Evolutionary conservation across 345 rosid genomes (phyloP).

Genomic region (Pistacia atlantica): DNA sequence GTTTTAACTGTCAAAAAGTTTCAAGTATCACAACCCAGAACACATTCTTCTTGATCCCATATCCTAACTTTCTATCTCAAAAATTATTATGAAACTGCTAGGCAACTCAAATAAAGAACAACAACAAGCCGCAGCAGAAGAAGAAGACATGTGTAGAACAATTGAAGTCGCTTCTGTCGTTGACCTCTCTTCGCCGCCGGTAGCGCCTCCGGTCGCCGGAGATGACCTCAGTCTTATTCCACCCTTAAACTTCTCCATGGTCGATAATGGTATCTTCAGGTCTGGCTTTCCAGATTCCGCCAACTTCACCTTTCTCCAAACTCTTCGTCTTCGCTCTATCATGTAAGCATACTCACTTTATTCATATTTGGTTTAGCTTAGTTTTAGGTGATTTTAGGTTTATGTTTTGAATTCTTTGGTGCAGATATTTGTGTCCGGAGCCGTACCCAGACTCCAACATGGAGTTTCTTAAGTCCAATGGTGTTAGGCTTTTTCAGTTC

Average conservation of each 20-base stretch:
- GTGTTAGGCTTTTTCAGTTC: slow-evolving; percentile 81
- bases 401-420: slow-evolving; percentile 13
- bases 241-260: slow-evolving; percentile 92
- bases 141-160: slow-evolving; percentile 39
- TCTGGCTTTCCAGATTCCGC: slow-evolving; percentile 92
- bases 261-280: slow-evolving; percentile 92
- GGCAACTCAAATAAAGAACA: slow-evolving; percentile 4
- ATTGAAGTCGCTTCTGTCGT: slow-evolving; percentile 49
- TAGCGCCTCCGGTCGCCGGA: slow-evolving; percentile 29
- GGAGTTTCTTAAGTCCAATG: slow-evolving; percentile 80
- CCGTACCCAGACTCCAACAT: slow-evolving; percentile 72
- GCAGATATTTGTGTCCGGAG: slow-evolving; percentile 92
- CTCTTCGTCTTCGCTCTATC: slow-evolving; percentile 92
- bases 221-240: slow-evolving; percentile 60
- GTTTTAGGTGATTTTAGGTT: slow-evolving; percentile 10
- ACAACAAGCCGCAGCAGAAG: neutral
- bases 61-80: no score
- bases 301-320: slow-evolving; percentile 85
- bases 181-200: slow-evolving; percentile 41
- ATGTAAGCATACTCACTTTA: slow-evolving; percentile 49
- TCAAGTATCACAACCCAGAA: slow-evolving; percentile 9
- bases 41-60: slow-evolving; percentile 25
- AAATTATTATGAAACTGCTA: slow-evolving; percentile 27
- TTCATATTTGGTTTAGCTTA: neutral
- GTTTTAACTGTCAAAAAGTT: slow-evolving; percentile 17